phyloP scores from a whole-genome alignment of 192 early-diverging fungal species.

The Mortierella alpina region DNA sequence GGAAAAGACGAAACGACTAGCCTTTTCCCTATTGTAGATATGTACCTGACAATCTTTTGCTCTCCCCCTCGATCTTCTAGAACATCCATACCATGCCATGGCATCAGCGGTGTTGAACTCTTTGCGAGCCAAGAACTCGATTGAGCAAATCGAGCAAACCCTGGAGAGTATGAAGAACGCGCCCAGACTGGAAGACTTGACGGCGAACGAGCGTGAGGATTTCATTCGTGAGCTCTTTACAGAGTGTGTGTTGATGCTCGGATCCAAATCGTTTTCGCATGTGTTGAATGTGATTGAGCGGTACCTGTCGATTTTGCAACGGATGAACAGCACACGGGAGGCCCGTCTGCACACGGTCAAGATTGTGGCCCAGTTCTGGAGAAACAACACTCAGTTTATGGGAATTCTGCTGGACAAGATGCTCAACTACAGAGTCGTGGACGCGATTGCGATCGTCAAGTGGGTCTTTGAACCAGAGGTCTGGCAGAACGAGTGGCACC shows the following conservation, averaged over 20 bases:
- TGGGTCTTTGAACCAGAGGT: constrained; percentile 78
- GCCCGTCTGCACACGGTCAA: constrained; percentile 79
- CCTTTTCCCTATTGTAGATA: background rate
- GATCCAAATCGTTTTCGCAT: constrained; percentile 95
- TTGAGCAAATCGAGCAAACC: constrained; percentile 58
- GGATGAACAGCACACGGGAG: constrained; percentile 69
- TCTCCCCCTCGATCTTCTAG: constrained; percentile 3
- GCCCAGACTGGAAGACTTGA: constrained; percentile 30
- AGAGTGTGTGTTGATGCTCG: constrained; percentile 86
- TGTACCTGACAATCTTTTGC: background rate
- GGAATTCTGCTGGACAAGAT: constrained; percentile 95
- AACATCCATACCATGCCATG: constrained; percentile 55
- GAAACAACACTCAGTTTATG: constrained; percentile 87
- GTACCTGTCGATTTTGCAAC: constrained; percentile 72
- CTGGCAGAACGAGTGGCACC: constrained; percentile 54
- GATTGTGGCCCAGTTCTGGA: constrained; percentile 89
- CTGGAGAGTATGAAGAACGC: constrained; percentile 58
- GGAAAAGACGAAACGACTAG: background rate
- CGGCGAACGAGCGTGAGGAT: constrained; percentile 59
- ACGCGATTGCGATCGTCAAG: constrained; percentile 81
- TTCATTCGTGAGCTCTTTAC: constrained; percentile 78
- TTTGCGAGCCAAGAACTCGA: constrained; percentile 58
- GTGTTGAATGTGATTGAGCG: constrained; percentile 91
- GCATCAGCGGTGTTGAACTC: constrained; percentile 56
- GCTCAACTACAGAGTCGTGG: constrained; percentile 94